A percentile compares a stretch with the other conserved stretches of the same genome.
Evolutionary conservation across 2,329 filamentous ascomycete species (phyloP).

Genomic region (Xylariaceae sp.): DNA sequence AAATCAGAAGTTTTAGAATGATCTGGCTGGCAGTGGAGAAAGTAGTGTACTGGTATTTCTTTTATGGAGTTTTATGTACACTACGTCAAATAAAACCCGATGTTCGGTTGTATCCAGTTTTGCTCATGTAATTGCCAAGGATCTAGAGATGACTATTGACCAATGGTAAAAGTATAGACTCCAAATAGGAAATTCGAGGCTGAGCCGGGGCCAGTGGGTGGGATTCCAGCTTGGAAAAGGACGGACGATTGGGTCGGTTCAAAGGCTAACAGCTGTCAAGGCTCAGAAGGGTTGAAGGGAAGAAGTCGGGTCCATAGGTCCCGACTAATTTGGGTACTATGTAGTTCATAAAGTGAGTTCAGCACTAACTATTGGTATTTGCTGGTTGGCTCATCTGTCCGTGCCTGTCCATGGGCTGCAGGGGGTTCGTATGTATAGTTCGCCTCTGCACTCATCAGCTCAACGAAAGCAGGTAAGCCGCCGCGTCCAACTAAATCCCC

Average conservation of each 20-base stretch:
- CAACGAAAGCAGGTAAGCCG: slow-evolving; percentile 5
- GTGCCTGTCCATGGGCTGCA: neutral
- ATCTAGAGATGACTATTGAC: slow-evolving; percentile 15
- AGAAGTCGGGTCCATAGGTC: too few species aligned
- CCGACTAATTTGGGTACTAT: too few species aligned
- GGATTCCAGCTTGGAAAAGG: neutral
- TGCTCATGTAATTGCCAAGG: slow-evolving; percentile 11
- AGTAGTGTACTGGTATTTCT: too few species aligned
- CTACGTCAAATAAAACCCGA: too few species aligned
- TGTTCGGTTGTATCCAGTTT: too few species aligned
- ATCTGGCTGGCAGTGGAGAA: too few species aligned
- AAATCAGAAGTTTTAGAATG: too few species aligned
- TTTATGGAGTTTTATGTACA: too few species aligned
- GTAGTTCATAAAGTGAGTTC: too few species aligned
- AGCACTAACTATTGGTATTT: too few species aligned
- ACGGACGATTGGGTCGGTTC: slow-evolving; percentile 12
- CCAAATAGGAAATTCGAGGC: slow-evolving; percentile 16
- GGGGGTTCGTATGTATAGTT: neutral
- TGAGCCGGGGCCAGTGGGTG: slow-evolving; percentile 5
- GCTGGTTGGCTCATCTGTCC: too few species aligned
- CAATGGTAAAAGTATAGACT: slow-evolving; percentile 6
- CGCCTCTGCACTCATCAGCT: slow-evolving; percentile 12
- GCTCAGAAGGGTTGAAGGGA: slow-evolving; percentile 1
- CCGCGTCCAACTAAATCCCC: slow-evolving; percentile 17
- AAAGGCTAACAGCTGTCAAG: too few species aligned